Evolutionary conservation across 2,329 filamentous ascomycete species (phyloP).

Genomic region (Microcyclospora tardicrescens): DNA sequence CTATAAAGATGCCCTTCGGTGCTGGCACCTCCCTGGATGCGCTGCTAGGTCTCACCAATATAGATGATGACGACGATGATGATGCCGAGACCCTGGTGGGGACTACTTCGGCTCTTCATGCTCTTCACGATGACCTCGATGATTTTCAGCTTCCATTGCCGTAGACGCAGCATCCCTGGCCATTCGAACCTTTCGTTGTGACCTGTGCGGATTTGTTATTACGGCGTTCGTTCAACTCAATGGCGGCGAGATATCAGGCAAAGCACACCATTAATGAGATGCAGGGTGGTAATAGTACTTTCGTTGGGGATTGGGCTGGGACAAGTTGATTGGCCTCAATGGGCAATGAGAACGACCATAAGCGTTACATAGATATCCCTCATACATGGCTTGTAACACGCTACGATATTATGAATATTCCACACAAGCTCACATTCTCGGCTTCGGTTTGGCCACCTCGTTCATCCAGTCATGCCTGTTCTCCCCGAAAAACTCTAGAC

Average conservation of each 20-base stretch:
- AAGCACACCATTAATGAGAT: too few relatives aligned
- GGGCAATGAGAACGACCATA: too few relatives aligned
- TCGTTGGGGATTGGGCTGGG: too few relatives aligned
- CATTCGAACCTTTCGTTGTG: background rate
- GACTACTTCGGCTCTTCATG: too few relatives aligned
- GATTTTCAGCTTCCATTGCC: conserved; percentile 7
- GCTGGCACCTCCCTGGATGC: conserved; percentile 12
- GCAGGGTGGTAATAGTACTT: too few relatives aligned
- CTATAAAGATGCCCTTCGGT: conserved; percentile 2
- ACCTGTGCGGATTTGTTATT: background rate
- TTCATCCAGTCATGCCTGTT: conserved; percentile 7
- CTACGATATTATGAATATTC: background rate
- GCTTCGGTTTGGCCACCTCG: conserved; percentile 7
- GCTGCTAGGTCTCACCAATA: conserved; percentile 11
- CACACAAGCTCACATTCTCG: conserved; percentile 6
- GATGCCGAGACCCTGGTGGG: background rate
- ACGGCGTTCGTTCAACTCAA: conserved; percentile 3
- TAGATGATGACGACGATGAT: conserved; percentile 9
- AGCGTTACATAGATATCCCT: too few relatives aligned
- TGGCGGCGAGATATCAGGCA: too few relatives aligned
- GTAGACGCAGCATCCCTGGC: too few relatives aligned
- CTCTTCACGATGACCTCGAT: conserved; percentile 6
- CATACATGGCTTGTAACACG: too few relatives aligned
- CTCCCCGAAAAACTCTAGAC: conserved; percentile 7
- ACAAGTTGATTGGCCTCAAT: too few relatives aligned